Evolutionary conservation across 768 basidiomycete species (phyloP).

Genomic region (Hypholoma sublateritium): DNA sequence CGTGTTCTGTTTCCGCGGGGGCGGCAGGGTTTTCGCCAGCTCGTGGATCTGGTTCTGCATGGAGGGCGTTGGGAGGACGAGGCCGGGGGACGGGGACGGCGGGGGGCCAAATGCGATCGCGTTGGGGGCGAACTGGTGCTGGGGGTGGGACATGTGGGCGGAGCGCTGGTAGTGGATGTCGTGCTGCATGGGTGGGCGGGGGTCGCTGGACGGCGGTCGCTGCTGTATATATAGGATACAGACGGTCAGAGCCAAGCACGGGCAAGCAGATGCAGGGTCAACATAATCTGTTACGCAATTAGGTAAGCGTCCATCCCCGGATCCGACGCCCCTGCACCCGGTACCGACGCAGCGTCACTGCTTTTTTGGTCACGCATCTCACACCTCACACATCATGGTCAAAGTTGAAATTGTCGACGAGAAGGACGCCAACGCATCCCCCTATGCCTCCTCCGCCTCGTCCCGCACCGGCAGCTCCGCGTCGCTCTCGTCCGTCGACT

Average conservation of each 20-base stretch:
- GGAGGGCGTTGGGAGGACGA: constrained; percentile 61
- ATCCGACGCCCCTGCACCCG: constrained; percentile 22
- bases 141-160: constrained; percentile 26
- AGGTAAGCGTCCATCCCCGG: constrained; percentile 22
- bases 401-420: constrained; percentile 89
- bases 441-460: constrained; percentile 74
- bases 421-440: constrained; percentile 70
- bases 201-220: constrained; percentile 19
- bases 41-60: constrained; percentile 85
- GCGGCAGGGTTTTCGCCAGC: constrained; percentile 74
- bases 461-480: constrained; percentile 70
- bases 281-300: constrained; percentile 24
- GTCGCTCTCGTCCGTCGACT: constrained; percentile 80
- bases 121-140: constrained; percentile 29
- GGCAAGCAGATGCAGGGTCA: constrained; percentile 20
- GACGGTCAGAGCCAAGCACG: constrained; percentile 25
- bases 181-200: constrained; percentile 32
- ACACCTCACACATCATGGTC: constrained; percentile 62
- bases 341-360: constrained; percentile 21
- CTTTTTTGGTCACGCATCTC: constrained; percentile 22
- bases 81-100: constrained; percentile 38
- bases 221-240: constrained; percentile 36
- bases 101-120: constrained; percentile 7
- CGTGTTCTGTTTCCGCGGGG: constrained; percentile 90
- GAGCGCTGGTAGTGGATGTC: constrained; percentile 24